These are phyloP conservation scores for Yamadazyma epiphylla DNA, from an alignment of 1,139 yeast genomes.

Conservation along the genomic window DNA sequence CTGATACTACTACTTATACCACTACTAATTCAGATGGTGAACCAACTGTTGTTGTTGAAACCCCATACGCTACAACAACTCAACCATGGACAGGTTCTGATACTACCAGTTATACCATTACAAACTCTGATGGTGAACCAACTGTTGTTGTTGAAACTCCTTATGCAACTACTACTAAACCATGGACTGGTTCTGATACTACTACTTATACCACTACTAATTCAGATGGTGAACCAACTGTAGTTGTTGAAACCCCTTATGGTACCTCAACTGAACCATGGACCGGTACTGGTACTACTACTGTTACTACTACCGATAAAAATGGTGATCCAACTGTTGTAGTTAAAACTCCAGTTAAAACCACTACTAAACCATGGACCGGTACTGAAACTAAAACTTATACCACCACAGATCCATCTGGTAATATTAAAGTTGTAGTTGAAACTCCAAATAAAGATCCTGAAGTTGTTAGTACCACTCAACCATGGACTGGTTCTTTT, in stretches of 20 bases:
- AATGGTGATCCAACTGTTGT: not conserved
- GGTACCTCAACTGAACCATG: not conserved
- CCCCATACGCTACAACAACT: no score
- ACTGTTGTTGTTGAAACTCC: not conserved
- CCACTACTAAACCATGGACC: not conserved
- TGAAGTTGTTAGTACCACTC: not conserved
- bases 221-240: not conserved
- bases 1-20: no score
- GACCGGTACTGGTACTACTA: not conserved
- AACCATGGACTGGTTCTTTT: not conserved
- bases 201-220: not conserved
- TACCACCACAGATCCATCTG: not conserved
- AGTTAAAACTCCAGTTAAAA: not conserved
- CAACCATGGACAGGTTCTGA: not conserved
- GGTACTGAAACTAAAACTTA: not conserved
- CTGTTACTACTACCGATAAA: not conserved
- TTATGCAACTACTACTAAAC: not conserved
- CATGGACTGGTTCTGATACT: not conserved
- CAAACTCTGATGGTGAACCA: not conserved
- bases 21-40: no score
- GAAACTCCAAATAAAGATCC: not conserved
- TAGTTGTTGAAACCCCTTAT: not conserved
- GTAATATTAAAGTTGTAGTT: not conserved
- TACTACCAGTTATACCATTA: not conserved
- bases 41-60: no score